These are phyloP conservation scores for Ophiosphaerella korrae DNA, from an alignment of 2,329 filamentous ascomycete genomes.

Conservation along the genomic window DNA sequence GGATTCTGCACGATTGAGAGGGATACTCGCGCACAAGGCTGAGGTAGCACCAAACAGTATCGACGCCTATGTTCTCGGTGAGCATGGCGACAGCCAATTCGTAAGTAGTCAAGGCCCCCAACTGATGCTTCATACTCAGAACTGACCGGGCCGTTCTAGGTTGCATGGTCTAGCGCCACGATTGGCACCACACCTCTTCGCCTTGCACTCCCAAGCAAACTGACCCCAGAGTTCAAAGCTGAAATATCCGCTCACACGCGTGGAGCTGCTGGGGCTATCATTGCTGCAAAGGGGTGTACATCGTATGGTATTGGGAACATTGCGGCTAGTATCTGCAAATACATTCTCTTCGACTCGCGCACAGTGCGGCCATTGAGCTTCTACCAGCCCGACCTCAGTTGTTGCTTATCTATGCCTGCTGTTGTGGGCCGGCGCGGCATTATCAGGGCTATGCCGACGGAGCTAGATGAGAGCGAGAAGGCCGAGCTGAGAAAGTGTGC, in stretches of 20 bases:
- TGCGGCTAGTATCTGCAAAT: conserved; percentile 56
- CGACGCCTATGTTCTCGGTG: conserved; percentile 55
- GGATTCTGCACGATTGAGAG: conserved; percentile 57
- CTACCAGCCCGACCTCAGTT: conserved; percentile 54
- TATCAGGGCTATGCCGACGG: conserved; percentile 45
- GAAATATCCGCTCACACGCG: conserved; percentile 53
- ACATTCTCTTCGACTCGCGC: conserved; percentile 56
- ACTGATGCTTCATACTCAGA: background rate
- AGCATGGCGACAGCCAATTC: conserved; percentile 57
- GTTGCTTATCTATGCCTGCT: conserved; percentile 58
- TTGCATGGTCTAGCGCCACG: conserved; percentile 54
- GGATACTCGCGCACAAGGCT: conserved; percentile 49
- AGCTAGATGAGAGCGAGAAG: conserved; percentile 43
- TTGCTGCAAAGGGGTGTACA: conserved; percentile 57
- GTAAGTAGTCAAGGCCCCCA: conserved; percentile 25
- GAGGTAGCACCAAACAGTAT: conserved; percentile 48
- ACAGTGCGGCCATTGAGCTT: conserved; percentile 57
- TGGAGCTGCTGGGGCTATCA: conserved; percentile 55
- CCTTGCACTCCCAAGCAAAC: conserved; percentile 35
- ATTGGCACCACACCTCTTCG: conserved; percentile 51
- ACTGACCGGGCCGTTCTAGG: conserved; percentile 12
- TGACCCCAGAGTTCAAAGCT: conserved; percentile 31
- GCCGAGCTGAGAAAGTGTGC: conserved; percentile 43
- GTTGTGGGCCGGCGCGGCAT: conserved; percentile 57
- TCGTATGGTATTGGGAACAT: conserved; percentile 58